Evolutionary conservation across 192 early-diverging fungal species (phyloP), one percentile per base, ranked within the genome.

Genomic region (Umbelopsis sp.): DNA sequence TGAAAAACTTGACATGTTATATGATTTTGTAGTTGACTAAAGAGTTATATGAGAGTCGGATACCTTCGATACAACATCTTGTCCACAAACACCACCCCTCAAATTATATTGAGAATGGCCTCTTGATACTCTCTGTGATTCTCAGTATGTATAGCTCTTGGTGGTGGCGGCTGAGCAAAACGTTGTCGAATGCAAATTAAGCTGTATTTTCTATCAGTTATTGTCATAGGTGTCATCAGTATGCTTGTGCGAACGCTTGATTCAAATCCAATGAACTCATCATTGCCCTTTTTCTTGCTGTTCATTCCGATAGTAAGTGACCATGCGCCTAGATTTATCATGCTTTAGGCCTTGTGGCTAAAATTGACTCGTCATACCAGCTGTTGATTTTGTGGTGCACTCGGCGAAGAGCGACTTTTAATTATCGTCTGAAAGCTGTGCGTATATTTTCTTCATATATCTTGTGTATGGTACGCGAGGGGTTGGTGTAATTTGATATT

Each of bases 241-340:
- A 27, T 61, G 25, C 55, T 61, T 15, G 12, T 61, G 9, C 55
- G 25, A 3, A 16, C 18, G 16, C 4, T 61, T 13, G 27, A 2
- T 33, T 3, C 10, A 8, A 15, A 25, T 15, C 9, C 55, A 15
- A 7, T 61, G 30, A 11, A 61, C 1, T 27, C 55, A 18, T 27
- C 55, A 5, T 12, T 61, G n/a, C 55, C 55, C 1, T 61, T 61
- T 18, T 61, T 61, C 4, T 16, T 61, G 11, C 27, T 61, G 13
- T 61, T 61, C 30, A 35, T 61, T 16, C 55, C 55, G 2, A 33
- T 61, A 11, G 55, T 61, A 61, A 61, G 55, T 18, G 16, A 18
- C 25, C 16, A 30, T 61, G 13, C 25, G 27, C 37, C 37, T 18
- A 10, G 27, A 35, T 35, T 12, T 35, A 8, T 61, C 15, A n/a